Base-by-base conservation (phyloP, 2,329 filamentous ascomycete genomes). In the Geosmithia putterillii region DNA sequence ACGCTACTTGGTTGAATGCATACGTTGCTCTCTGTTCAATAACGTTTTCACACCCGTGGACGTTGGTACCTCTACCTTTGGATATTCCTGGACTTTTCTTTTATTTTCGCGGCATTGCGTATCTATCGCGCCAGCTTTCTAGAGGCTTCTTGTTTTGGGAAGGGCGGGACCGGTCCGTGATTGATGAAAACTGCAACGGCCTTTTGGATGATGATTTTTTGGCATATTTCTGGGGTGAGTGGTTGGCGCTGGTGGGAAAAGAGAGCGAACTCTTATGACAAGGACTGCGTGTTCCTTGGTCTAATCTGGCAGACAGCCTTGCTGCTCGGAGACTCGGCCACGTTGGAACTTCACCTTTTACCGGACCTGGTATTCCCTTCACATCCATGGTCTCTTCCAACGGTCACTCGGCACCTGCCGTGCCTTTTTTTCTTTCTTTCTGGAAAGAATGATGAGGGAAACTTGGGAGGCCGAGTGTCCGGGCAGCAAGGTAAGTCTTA, bases 401-500 rank as follows among this genome's bases (percentile, higher is more conserved):
- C 38, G 45, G 42, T 25, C 47, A 44, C 38, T 40, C 38, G 41
- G 39, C 36, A 34, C 43, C 40, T 36, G 38, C 36, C 41, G 43
- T 45, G 49, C 47, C 50, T 45, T 50, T 56, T 52, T 56, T 57
- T n/a, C 28, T 32, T 32, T 6, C 28, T 14, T 32, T 32, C 10
- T n/a, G n/a, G 28, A 32, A 32, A 32, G 28, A 32, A 12, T 9
- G 10, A 32, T 12, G 15, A 14, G 28, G 10, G 28, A 54, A 45
- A 57, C 51, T 52, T 51, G 50, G 49, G 52, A 50, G 51, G 60
- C 58, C 56, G 42, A 54, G 57, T 54, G 57, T 65, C 66, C 58
- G 66, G 70, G 69, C 69, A 73, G 69, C 68, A 64, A 68, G 69
- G 69, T 72, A 62, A 71, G 69, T 65, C 53, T 55, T 59, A 19